These are phyloP conservation scores for Ustilago crameri DNA, from an alignment of 1,284 basidiomycete species.

Conservation along the genomic window DNA sequence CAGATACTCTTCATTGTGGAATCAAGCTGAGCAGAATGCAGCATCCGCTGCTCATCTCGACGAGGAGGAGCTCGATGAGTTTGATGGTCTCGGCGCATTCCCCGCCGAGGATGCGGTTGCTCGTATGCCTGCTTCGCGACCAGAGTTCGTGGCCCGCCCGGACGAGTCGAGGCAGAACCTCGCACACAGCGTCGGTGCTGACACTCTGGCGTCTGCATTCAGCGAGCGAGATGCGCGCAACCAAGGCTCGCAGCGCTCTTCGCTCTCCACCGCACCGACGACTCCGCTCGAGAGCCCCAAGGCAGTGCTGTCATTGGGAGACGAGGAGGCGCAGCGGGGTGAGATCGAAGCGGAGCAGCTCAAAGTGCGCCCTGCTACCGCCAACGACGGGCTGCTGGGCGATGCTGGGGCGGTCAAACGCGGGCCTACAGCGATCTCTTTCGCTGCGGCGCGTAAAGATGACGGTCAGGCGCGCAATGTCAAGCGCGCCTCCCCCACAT, in stretches of 20 bases:
- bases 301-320: constrained; percentile 26
- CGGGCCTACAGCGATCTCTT: constrained; percentile 29
- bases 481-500: neutral
- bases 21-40: neutral
- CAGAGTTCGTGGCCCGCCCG: constrained; percentile 19
- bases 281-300: constrained; percentile 25
- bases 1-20: constrained; percentile 14
- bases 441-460: constrained; percentile 4
- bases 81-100: constrained; percentile 67
- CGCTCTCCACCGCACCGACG: constrained; percentile 29
- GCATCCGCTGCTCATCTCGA: constrained; percentile 54
- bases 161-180: neutral
- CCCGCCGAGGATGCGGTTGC: constrained; percentile 40
- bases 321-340: constrained; percentile 41
- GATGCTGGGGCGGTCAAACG: constrained; percentile 11
- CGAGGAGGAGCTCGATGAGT: constrained; percentile 65
- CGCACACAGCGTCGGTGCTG: constrained; percentile 18
- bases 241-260: constrained; percentile 14
- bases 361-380: constrained; percentile 5
- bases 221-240: neutral
- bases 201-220: constrained; percentile 11
- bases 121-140: constrained; percentile 20
- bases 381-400: constrained; percentile 4
- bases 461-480: neutral
- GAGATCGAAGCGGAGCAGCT: constrained; percentile 35